A percentile compares a stretch with the other conserved stretches of the same genome.
phyloP scores from a whole-genome alignment of 73 alveolate species.

The Symbiodinium pilosum region DNA sequence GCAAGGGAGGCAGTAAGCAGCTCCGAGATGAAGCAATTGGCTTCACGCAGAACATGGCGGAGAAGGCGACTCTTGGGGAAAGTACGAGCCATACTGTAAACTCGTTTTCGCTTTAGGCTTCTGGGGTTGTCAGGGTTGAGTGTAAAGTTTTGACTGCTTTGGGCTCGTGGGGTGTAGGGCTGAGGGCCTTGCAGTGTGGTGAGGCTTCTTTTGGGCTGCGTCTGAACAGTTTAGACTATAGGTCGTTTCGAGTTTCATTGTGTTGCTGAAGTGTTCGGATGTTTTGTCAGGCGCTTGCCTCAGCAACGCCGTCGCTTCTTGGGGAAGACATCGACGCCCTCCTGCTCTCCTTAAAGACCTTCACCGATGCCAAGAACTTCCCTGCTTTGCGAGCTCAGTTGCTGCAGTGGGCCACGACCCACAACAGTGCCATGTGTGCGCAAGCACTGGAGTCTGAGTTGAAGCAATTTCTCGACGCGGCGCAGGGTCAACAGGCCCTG shows the following conservation, averaged over 20 bases:
- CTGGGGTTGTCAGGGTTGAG: too few species aligned
- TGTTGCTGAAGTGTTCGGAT: not conserved
- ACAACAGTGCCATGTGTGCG: not conserved
- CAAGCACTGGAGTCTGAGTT: not conserved
- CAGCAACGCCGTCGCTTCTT: not conserved
- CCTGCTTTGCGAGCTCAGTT: not conserved
- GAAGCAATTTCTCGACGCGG: not conserved
- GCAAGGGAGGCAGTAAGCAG: not conserved
- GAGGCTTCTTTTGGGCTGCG: too few species aligned
- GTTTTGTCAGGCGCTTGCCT: not conserved
- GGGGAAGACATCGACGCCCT: not conserved
- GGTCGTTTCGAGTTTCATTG: not conserved
- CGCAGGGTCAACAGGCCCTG: not conserved
- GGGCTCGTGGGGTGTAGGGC: too few species aligned
- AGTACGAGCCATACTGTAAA: not conserved
- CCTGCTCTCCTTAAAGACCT: not conserved
- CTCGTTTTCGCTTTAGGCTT: not conserved
- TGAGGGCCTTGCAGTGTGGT: too few species aligned
- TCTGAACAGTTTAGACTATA: too few species aligned
- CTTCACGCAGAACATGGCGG: not conserved
- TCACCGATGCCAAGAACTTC: not conserved
- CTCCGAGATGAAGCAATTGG: not conserved
- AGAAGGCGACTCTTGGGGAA: not conserved
- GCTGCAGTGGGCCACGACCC: not conserved
- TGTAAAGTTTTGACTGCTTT: too few species aligned